Conservation (phyloP, 2,329 filamentous ascomycete genomes). For the Hypoxylon rubiginosum region DNA sequence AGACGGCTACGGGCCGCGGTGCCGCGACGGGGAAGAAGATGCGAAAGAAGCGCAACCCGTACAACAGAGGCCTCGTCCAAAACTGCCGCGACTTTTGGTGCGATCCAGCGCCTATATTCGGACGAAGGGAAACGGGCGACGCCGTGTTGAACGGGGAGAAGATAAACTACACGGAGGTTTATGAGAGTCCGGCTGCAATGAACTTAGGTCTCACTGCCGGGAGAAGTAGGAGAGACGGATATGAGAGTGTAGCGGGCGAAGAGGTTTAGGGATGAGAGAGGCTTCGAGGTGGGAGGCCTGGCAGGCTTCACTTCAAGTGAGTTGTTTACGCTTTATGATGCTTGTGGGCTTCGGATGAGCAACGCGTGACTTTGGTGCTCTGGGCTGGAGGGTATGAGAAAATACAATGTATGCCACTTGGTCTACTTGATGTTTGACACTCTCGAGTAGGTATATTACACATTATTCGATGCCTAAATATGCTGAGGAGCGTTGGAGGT, state of each 20-base stretch:
- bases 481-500: not conserved
- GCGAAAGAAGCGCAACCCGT: constrained; percentile 80
- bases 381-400: not conserved
- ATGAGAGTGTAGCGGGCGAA: constrained; percentile 73
- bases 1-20: constrained; percentile 87
- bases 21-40: constrained; percentile 69
- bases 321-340: not conserved
- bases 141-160: constrained; percentile 82
- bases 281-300: not conserved
- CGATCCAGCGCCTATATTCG: constrained; percentile 86
- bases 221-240: constrained; percentile 66
- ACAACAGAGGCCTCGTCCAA: constrained; percentile 82
- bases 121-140: constrained; percentile 77
- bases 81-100: constrained; percentile 99
- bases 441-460: not conserved
- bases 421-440: not conserved
- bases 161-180: constrained; percentile 90
- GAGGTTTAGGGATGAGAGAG: constrained; percentile 56
- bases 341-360: not conserved
- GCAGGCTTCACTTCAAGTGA: not conserved
- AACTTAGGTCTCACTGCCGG: constrained; percentile 56
- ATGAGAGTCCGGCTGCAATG: constrained; percentile 84
- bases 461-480: not conserved
- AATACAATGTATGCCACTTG: not conserved
- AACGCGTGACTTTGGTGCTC: not conserved